Evolutionary conservation across 2,329 filamentous ascomycete species (phyloP).

Genomic region (Venturia pyrina): DNA sequence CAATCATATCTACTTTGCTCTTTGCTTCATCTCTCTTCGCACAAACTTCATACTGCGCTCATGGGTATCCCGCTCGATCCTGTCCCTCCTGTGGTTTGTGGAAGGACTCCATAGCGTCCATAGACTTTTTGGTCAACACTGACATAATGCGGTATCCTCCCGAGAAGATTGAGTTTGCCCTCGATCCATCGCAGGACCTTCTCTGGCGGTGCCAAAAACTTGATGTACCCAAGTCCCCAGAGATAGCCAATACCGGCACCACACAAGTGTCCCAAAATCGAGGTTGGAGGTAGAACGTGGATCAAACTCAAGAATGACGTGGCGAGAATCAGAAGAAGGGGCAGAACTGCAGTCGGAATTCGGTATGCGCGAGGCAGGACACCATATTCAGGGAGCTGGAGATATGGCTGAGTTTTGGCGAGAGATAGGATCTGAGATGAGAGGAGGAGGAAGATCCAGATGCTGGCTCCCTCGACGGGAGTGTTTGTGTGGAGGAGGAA

Average conservation of each 20-base stretch:
- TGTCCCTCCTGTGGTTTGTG: conserved; percentile 25
- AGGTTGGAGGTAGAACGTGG: conserved; percentile 57
- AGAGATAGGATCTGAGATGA: conserved; percentile 79
- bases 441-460: conserved; percentile 88
- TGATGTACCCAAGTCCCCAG: conserved; percentile 79
- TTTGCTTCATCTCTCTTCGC: neutral
- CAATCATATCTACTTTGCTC: neutral
- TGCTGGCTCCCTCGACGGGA: conserved; percentile 70
- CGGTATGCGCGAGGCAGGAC: conserved; percentile 36
- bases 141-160: conserved; percentile 79
- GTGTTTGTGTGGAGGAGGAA: conserved; percentile 62
- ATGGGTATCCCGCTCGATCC: neutral
- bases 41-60: neutral
- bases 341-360: conserved; percentile 88
- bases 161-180: conserved; percentile 74
- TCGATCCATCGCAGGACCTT: conserved; percentile 82
- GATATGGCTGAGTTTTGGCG: conserved; percentile 68
- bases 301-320: conserved; percentile 52
- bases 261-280: conserved; percentile 77
- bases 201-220: conserved; percentile 82
- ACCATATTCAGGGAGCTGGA: conserved; percentile 32
- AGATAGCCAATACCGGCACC: conserved; percentile 78
- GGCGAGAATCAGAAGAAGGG: conserved; percentile 65
- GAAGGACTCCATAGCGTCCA: conserved; percentile 81
- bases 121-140: conserved; percentile 95